Evolutionary conservation across 2,329 filamentous ascomycete genomes (phyloP).

Genomic region (Fusarium tanahbumbuense): DNA sequence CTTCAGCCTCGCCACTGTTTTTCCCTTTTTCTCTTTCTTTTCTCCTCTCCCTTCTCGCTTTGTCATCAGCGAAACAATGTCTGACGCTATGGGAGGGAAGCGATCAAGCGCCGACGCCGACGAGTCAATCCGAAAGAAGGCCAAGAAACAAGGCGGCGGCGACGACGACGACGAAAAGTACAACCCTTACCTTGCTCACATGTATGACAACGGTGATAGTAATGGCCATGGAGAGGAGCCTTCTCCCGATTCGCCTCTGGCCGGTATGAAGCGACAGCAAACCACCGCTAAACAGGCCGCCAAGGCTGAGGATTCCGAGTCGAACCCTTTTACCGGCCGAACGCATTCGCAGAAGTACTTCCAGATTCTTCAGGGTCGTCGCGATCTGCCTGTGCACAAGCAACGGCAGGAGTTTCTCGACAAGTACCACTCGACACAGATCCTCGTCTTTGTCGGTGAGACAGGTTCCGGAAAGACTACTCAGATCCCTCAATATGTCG

Average conservation of each 20-base stretch:
- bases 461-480: slow-evolving; percentile 99
- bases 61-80: slow-evolving; percentile 50
- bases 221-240: slow-evolving; percentile 54
- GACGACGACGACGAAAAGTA: slow-evolving; percentile 50
- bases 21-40: slow-evolving; percentile 5
- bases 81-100: slow-evolving; percentile 56
- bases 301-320: slow-evolving; percentile 80
- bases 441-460: slow-evolving; percentile 98
- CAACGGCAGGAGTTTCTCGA: slow-evolving; percentile 94
- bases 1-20: slow-evolving; percentile 43
- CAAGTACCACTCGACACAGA: slow-evolving; percentile 93
- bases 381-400: slow-evolving; percentile 89
- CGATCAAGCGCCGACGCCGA: slow-evolving; percentile 59
- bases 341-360: slow-evolving; percentile 87
- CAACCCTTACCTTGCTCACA: slow-evolving; percentile 94
- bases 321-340: slow-evolving; percentile 86
- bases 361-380: slow-evolving; percentile 83
- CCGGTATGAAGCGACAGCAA: slow-evolving; percentile 78
- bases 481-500: slow-evolving; percentile 97
- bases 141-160: slow-evolving; percentile 52
- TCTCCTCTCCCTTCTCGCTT: neutral
- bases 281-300: slow-evolving; percentile 82
- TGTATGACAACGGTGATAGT: slow-evolving; percentile 69
- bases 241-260: slow-evolving; percentile 63
- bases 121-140: slow-evolving; percentile 58